Percentiles rank a stretch among this genome's conserved stretches.
Conservation (phyloP, 768 basidiomycete genomes). For the Amanita pseudoporphyria region DNA sequence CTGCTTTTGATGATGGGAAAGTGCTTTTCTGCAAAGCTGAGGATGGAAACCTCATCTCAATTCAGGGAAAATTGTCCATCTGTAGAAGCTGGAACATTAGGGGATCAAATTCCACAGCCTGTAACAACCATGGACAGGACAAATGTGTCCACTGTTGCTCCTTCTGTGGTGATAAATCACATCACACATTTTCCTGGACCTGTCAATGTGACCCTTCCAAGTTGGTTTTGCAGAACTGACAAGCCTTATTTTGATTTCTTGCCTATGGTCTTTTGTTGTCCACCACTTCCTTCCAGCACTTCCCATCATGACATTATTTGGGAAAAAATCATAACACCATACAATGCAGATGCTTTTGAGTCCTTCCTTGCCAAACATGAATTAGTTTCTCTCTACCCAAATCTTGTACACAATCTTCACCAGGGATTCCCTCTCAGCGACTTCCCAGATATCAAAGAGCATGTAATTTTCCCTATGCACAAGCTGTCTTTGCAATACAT, state of each 20-base stretch:
- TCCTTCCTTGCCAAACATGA: slow-evolving; percentile 6
- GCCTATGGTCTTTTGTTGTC: neutral
- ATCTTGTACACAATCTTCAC: slow-evolving; percentile 11
- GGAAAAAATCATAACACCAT: slow-evolving; percentile 13
- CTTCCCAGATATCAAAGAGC: slow-evolving; percentile 11
- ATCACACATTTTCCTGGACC: slow-evolving; percentile 6
- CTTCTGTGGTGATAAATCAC: slow-evolving; percentile 5
- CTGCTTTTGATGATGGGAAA: neutral
- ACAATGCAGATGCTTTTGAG: slow-evolving; percentile 11
- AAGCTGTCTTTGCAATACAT: slow-evolving; percentile 7
- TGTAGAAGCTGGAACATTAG: slow-evolving; percentile 9
- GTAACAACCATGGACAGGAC: slow-evolving; percentile 1
- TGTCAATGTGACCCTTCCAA: neutral
- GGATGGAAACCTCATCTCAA: neutral
- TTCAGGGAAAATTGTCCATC: neutral
- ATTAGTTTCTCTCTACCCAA: slow-evolving; percentile 9
- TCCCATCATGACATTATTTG: too few species aligned
- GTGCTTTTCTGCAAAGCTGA: neutral
- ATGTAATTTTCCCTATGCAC: slow-evolving; percentile 18
- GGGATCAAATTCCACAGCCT: neutral
- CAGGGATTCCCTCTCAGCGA: slow-evolving; percentile 18
- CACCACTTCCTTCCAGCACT: too few species aligned
- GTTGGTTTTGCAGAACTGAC: neutral
- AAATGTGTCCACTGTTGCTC: slow-evolving; percentile 6
- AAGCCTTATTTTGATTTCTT: neutral